Evolutionary conservation across 2,329 filamentous ascomycete genomes (phyloP).

Genomic region (Aspergillus tubingensis): DNA sequence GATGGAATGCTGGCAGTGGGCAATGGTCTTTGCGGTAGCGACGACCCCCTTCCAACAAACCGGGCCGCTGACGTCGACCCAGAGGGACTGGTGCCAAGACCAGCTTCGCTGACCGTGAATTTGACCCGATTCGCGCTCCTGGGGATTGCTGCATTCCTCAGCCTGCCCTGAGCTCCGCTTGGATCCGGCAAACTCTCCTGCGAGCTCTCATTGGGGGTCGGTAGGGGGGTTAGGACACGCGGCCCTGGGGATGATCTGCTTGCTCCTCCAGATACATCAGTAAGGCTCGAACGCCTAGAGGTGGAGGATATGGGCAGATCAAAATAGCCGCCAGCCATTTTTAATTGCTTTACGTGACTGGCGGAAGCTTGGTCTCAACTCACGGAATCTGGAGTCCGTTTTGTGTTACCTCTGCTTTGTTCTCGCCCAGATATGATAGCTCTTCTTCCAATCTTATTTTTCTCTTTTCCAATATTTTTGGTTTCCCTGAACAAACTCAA

Average conservation of each 20-base stretch:
- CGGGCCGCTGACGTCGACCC: conserved; percentile 31
- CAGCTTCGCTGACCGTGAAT: conserved; percentile 31
- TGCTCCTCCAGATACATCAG: conserved; percentile 24
- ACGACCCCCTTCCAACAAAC: conserved; percentile 33
- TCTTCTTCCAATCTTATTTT: not conserved
- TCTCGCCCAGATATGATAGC: not conserved
- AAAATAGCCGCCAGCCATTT: conserved; percentile 39
- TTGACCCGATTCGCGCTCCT: conserved; percentile 39
- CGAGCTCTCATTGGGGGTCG: conserved; percentile 27
- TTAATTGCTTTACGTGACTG: conserved; percentile 16
- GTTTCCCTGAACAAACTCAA: not conserved
- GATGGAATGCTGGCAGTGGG: conserved; percentile 41
- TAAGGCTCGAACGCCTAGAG: conserved; percentile 28
- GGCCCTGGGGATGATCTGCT: conserved; percentile 27
- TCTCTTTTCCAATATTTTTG: not conserved
- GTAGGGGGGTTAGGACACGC: conserved; percentile 26
- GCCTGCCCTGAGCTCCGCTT: conserved; percentile 32
- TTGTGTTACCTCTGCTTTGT: conserved; percentile 15
- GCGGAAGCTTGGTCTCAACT: conserved; percentile 6
- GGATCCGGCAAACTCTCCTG: conserved; percentile 24
- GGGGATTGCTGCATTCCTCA: conserved; percentile 42
- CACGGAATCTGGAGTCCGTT: conserved; percentile 4
- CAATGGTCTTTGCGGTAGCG: conserved; percentile 35
- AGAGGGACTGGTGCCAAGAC: conserved; percentile 19
- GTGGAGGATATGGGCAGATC: conserved; percentile 32